Evolutionary conservation across 2,329 filamentous ascomycete species (phyloP), one percentile per base, ranked within the genome.

Genomic region (Torrubiella hemipterigena): DNA sequence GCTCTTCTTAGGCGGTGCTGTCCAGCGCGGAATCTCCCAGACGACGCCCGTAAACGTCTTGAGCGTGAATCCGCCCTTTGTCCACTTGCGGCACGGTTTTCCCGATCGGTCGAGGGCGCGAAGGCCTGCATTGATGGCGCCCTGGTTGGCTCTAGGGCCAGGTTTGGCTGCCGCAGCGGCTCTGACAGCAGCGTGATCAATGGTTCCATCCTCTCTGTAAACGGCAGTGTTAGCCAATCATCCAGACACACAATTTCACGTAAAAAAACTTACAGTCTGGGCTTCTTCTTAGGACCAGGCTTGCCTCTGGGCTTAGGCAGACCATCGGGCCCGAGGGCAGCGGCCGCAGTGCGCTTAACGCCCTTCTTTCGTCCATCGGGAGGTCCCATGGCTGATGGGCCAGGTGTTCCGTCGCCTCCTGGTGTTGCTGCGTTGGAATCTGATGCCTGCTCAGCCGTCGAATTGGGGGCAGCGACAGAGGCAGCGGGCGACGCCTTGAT

Each of bases 221-320:
- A n/a, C n/a, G n/a, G n/a, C n/a, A n/a, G n/a, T n/a, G n/a, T n/a
- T n/a, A n/a, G n/a, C n/a, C n/a, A n/a, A n/a, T n/a, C n/a, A n/a
- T n/a, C n/a, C n/a, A n/a, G n/a, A n/a, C n/a, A n/a, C n/a, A n/a
- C n/a, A n/a, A n/a, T n/a, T n/a, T n/a, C n/a, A 24, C 14, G 22
- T 11, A 11, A 24, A 25, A 20, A 18, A 18, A 80, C 86, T 62
- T 80, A 95, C 89, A 94, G 61, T 67, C 81, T 78, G 42, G 82
- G 78, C 64, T 93, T 94, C 74, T 95, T 94, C 73, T 95, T 96
- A 0, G 89, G 89, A 6, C 89, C 89, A 6, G 91, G 89, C 63
- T 93, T 93, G 51, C 81, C 81, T 51, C 83, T 67, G 33, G 77
- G 66, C 56, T 82, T 86, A n/a, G 77, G 65, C 17, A 62, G 50